Base-by-base conservation (phyloP, 2,329 filamentous ascomycete species). In the Fusarium duplospermum region DNA sequence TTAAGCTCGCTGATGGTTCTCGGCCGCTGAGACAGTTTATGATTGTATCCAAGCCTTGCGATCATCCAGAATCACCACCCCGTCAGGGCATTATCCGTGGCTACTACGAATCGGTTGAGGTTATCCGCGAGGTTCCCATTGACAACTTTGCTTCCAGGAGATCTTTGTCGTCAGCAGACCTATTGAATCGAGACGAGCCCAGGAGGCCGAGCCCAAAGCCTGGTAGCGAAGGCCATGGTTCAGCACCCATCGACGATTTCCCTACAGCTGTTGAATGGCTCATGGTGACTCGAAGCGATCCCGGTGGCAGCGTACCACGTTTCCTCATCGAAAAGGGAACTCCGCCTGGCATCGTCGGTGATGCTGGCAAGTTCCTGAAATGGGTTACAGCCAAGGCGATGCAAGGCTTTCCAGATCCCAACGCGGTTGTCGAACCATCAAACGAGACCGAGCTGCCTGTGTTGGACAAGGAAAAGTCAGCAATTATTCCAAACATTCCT, bases 291-390 rank as follows among this genome's bases (percentile, higher is more conserved):
- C 88, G 95, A 58, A 96, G 93, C 80, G 94, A 98, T 77, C 94
- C 95, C 4, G 95, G 95, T 13, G 95, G 95, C 62, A 96, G 91
- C 68, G 95, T 98, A 20, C 95, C 95, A 1, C 89, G 93, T 16
- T 97, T 96, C 83, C 92, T 98, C 88, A 94, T 97, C n/a, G 95
- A 97, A 78, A 91, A 94, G 80, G 94, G 93, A 33, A 97, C 95
- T 0, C 95, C 95, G 0, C 90, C 88, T 13, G 93, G 93, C 38
- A 96, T 98, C 76, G 89, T 94, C 29, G 87, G 87, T 47, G 95
- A 97, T 81, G 93, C 94, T 0, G 88, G 89, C 62, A 96, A 95
- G 81, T 97, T 97, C 75, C 81, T 96, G 16, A 89, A 94, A 66
- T 97, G 95, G 95, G 78, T 89, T 33, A 84, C 84, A 9, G 80